A percentile compares a stretch with the other conserved stretches of the same genome.
Evolutionary conservation across 306 rosid genomes (phyloP).

Genomic region (Carpinus viminea): DNA sequence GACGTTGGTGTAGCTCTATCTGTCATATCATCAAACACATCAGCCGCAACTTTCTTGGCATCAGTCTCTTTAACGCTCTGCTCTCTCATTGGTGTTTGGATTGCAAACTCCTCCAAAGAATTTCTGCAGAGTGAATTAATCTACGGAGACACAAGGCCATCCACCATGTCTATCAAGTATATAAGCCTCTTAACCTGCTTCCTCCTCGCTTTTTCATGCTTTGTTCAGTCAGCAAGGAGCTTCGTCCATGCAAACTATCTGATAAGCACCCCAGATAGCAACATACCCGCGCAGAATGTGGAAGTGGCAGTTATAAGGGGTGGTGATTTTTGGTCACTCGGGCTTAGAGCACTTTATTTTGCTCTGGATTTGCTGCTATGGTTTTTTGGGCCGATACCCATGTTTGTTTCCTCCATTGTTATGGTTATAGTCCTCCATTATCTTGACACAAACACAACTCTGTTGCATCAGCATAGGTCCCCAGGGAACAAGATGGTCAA

Average conservation of each 20-base stretch:
- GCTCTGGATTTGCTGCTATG: constrained; percentile 70
- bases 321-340: constrained; percentile 75
- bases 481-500: constrained; percentile 19
- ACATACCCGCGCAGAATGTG: constrained; percentile 49
- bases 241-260: constrained; percentile 80
- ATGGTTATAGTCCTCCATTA: constrained; percentile 49
- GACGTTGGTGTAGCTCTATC: constrained; percentile 44
- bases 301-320: constrained; percentile 72
- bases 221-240: constrained; percentile 71
- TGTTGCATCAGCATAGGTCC: constrained; percentile 34
- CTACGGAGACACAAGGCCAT: constrained; percentile 58
- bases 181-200: constrained; percentile 58
- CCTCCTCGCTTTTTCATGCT: constrained; percentile 70
- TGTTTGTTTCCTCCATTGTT: constrained; percentile 56
- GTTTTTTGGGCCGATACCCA: constrained; percentile 91
- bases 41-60: constrained; percentile 65
- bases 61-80: constrained; percentile 61
- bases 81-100: constrained; percentile 79
- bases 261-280: constrained; percentile 56
- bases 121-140: constrained; percentile 48
- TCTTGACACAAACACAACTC: constrained; percentile 64
- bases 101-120: constrained; percentile 43
- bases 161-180: constrained; percentile 58
- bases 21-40: constrained; percentile 59
- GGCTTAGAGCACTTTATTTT: constrained; percentile 71